Conservation (phyloP, 2,329 filamentous ascomycete genomes). For the Colletotrichum somersetense region DNA sequence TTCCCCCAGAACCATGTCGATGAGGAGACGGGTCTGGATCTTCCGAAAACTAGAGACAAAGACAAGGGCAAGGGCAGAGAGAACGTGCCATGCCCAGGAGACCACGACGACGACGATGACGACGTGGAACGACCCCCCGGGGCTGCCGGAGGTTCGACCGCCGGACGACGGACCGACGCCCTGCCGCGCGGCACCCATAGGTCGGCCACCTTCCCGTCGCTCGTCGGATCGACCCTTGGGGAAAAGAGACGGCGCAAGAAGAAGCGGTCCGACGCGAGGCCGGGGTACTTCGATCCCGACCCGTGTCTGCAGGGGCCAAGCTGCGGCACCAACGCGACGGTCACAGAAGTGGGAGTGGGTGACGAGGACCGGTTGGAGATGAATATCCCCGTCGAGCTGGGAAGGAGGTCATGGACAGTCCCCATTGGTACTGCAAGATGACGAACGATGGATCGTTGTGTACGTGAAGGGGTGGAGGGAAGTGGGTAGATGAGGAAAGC, state of each 20-base stretch:
- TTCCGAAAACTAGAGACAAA: neutral
- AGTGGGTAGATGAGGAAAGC: neutral
- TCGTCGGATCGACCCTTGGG: constrained; percentile 14
- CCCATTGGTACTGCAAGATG: constrained; percentile 17
- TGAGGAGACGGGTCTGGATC: neutral
- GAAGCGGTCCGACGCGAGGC: constrained; percentile 24
- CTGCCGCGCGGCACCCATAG: neutral
- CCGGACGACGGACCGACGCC: neutral
- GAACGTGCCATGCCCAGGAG: neutral
- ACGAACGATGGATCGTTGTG: neutral
- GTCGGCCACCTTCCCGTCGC: constrained; percentile 7
- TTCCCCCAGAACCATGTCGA: neutral
- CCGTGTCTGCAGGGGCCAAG: neutral
- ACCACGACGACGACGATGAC: neutral
- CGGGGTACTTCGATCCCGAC: constrained; percentile 37
- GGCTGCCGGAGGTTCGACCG: neutral
- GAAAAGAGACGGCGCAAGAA: constrained; percentile 15
- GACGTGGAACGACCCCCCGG: neutral
- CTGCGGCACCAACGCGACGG: neutral
- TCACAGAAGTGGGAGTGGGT: neutral
- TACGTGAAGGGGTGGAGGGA: too few relatives aligned
- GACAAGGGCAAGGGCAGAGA: neutral
- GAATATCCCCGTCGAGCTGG: constrained; percentile 35
- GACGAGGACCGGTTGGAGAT: constrained; percentile 31
- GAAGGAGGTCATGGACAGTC: constrained; percentile 5